phyloP scores from a whole-genome alignment of 805 yeast genomes.

The Candida loeiensis region DNA sequence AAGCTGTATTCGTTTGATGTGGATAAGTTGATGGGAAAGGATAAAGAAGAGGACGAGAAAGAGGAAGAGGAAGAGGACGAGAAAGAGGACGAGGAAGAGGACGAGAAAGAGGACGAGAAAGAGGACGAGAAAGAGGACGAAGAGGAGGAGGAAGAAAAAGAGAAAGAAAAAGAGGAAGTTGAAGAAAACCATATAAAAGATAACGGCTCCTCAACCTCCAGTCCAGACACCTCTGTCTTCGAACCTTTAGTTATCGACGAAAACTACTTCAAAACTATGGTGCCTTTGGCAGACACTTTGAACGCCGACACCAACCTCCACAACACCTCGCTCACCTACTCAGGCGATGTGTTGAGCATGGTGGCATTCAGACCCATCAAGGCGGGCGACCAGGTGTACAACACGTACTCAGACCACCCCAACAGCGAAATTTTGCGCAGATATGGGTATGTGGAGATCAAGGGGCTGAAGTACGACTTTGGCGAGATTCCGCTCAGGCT shows the following conservation, averaged over 20 bases:
- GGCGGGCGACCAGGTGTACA: constrained; percentile 73
- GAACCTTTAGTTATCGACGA: constrained; percentile 18
- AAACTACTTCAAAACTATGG: constrained; percentile 71
- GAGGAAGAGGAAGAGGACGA: constrained; percentile 28
- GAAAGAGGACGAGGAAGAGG: constrained; percentile 26
- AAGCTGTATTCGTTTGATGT: constrained; percentile 92
- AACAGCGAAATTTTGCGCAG: constrained; percentile 86
- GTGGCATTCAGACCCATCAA: constrained; percentile 57
- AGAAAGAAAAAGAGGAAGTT: not conserved
- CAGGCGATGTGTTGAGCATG: constrained; percentile 59
- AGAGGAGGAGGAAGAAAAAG: not conserved
- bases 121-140: constrained; percentile 13
- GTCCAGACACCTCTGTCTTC: not conserved
- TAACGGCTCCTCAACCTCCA: not conserved
- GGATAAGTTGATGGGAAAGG: not conserved
- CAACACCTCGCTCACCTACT: constrained; percentile 68
- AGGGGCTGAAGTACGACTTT: constrained; percentile 72
- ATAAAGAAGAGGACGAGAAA: constrained; percentile 19
- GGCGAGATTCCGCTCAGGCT: constrained; percentile 61
- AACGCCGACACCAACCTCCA: constrained; percentile 77
- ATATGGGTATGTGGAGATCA: constrained; percentile 83
- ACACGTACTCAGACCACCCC: constrained; percentile 88
- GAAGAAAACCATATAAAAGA: not conserved
- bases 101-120: constrained; percentile 16
- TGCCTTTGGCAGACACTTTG: constrained; percentile 87